Base-by-base conservation (phyloP, 1,139 yeast species). In the Yamadazyma atlantica region DNA sequence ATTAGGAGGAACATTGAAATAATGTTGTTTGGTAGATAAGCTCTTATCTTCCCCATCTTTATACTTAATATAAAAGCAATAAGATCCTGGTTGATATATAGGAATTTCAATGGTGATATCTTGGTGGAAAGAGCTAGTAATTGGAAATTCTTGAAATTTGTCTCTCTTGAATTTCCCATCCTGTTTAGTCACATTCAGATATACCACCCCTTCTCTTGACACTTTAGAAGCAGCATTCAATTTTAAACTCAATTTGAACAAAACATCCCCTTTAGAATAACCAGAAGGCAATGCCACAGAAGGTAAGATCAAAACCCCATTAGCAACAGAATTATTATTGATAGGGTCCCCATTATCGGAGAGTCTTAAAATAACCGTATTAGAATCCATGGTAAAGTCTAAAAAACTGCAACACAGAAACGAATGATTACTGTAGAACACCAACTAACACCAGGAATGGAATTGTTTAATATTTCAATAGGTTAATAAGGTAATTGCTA, bases 1-100 rank as follows among this genome's bases (percentile, higher is more conserved):
- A 18, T 82, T 78, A 4, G 97, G 95, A 2, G 92, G 89, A 5
- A 85, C 96, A 29, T 80, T 83, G 60, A 90, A 86, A 62, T 87
- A 84, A 59, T 67, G 80, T 51, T 76, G 72, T 21, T 78, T 65
- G 2, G 94, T 80, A 15, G 41, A 23, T 39, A 62, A 40, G 49
- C 59, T 48, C 43, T 57, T 37, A 12, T 57, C 61, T 14, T 56
- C 57, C 23, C 62, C 63, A 13, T 57, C 55, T 26, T 66, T 60
- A 51, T 77, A 81, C 15, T 78, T 66, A 14, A 82, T 63, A 53
- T 77, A 84, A 57, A 76, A 90, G 44, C 85, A 74, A 59, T 75
- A 92, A 2, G 95, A 75, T 7, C 97, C 98, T 2, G 97, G 88
- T n/a, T 58, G 62, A 51, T 62, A 78, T 41, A 92, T 75, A 8